Evolutionary conservation across 2,329 filamentous ascomycete genomes (phyloP).

Genomic region (Exophiala lecanii-corni): DNA sequence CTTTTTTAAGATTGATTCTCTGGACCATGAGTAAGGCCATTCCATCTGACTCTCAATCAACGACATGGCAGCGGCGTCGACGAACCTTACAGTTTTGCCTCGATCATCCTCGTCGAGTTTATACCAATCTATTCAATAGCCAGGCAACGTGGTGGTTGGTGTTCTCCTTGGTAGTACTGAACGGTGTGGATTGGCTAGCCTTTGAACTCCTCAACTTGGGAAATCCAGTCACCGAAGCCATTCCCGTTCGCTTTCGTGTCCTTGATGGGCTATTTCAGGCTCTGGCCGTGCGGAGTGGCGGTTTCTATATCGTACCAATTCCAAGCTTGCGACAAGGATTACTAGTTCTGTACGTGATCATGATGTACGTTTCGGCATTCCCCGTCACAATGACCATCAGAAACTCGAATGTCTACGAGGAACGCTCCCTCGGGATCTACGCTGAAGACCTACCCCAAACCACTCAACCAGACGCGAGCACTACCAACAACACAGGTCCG

Average conservation of each 20-base stretch:
- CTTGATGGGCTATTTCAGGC: slow-evolving; percentile 58
- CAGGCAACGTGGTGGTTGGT: slow-evolving; percentile 57
- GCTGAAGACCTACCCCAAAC: slow-evolving; percentile 28
- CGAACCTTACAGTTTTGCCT: slow-evolving; percentile 54
- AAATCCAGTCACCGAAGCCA: slow-evolving; percentile 42
- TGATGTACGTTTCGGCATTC: slow-evolving; percentile 99
- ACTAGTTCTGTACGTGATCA: slow-evolving; percentile 83
- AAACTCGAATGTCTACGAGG: slow-evolving; percentile 68
- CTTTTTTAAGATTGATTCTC: slow-evolving; percentile 54
- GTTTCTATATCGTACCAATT: slow-evolving; percentile 48
- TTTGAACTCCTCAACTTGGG: slow-evolving; percentile 42
- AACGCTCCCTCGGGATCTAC: slow-evolving; percentile 61
- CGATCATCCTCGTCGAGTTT: slow-evolving; percentile 59
- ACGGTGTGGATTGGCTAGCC: slow-evolving; percentile 49
- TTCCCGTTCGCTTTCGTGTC: slow-evolving; percentile 45
- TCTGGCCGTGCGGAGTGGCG: slow-evolving; percentile 45
- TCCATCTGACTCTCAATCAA: slow-evolving; percentile 32
- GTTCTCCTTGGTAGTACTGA: slow-evolving; percentile 48
- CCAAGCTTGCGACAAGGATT: slow-evolving; percentile 48
- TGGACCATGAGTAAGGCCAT: slow-evolving; percentile 51
- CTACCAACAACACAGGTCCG: not conserved
- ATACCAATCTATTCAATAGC: slow-evolving; percentile 58
- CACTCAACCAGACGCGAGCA: not conserved
- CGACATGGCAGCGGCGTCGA: slow-evolving; percentile 37
- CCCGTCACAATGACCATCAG: slow-evolving; percentile 94